Conservation (phyloP, 2,329 filamentous ascomycete genomes). For the Capronia americana region DNA sequence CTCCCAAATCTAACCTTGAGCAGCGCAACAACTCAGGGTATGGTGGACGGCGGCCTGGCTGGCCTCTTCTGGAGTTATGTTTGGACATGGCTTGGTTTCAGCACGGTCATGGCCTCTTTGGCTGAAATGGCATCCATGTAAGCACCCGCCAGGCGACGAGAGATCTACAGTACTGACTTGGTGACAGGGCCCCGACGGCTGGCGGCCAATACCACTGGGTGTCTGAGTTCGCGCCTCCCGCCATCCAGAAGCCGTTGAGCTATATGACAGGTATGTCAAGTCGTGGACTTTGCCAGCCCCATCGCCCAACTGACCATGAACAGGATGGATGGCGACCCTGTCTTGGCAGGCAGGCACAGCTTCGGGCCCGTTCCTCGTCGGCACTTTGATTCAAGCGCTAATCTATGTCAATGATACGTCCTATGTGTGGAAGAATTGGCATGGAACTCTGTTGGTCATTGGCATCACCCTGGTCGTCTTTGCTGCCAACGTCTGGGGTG, state of each 20-base stretch:
- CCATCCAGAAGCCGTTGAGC: conserved; percentile 58
- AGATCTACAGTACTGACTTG: conserved; percentile 2
- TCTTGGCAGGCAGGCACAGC: conserved; percentile 59
- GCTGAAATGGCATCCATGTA: conserved; percentile 66
- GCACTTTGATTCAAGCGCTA: conserved; percentile 55
- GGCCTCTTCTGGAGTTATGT: conserved; percentile 44
- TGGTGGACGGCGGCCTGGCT: conserved; percentile 34
- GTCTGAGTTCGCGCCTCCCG: conserved; percentile 58
- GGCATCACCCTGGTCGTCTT: conserved; percentile 53
- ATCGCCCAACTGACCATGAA: neutral
- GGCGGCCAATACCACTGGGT: conserved; percentile 58
- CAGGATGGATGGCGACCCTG: conserved; percentile 37
- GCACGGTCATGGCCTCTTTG: conserved; percentile 64
- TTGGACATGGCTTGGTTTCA: conserved; percentile 68
- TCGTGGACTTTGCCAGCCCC: neutral
- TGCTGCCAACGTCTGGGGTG: conserved; percentile 50
- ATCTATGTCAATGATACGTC: conserved; percentile 51
- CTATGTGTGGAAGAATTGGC: conserved; percentile 54
- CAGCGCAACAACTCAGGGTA: conserved; percentile 26
- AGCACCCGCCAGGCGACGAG: neutral
- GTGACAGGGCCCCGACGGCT: conserved; percentile 59
- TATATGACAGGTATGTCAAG: conserved; percentile 57
- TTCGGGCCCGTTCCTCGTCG: conserved; percentile 56
- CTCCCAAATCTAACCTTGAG: conserved; percentile 2
- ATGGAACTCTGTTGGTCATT: conserved; percentile 58